Base-by-base conservation (phyloP, 1,139 yeast genomes). In the Scheffersomyces segobiensis region DNA sequence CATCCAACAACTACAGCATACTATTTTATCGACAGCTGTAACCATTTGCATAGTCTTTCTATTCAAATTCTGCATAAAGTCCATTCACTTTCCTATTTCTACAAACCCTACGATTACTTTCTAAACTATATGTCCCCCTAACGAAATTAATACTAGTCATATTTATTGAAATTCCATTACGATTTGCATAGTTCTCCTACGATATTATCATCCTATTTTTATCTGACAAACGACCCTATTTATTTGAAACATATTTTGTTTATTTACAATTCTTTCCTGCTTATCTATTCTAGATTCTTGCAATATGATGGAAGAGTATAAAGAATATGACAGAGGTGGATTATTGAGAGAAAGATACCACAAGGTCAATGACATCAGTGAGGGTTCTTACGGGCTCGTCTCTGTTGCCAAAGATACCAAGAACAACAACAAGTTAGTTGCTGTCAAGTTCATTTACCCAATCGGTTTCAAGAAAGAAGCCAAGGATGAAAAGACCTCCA, bases 381-480 rank as follows among this genome's bases (percentile, higher is more conserved):
- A 91, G 72, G 98, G 98, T 48, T 92, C 98, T 0, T 93, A 92
- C 72, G 98, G 98, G 52, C 84, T 90, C 56, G 98, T 93, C 10
- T 88, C 97, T 1, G 82, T 93, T 46, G 98, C 97, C 6, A 87
- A 87, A 67, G 97, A 93, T 71, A 77, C 83, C 5, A 65, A 70
- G 50, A 70, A 77, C 39, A 74, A 79, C 54, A 78, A 84, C 63
- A 76, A 80, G 56, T 74, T 90, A 57, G 97, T 90, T 46, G 98
- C 98, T 3, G 87, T 93, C 62, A 93, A 93, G 74, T 91, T 91
- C 71, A 89, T 93, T 61, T 83, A 83, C 57, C 86, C 86, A 0
- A 69, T 82, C 54, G 79, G 77, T 61, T 79, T 68, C 61, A 74
- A 77, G 61, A 72, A 72, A 57, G 68, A 70, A 42, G 62, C 68